Conservation (phyloP, 768 basidiomycete genomes). For the Obba rivulosa region DNA sequence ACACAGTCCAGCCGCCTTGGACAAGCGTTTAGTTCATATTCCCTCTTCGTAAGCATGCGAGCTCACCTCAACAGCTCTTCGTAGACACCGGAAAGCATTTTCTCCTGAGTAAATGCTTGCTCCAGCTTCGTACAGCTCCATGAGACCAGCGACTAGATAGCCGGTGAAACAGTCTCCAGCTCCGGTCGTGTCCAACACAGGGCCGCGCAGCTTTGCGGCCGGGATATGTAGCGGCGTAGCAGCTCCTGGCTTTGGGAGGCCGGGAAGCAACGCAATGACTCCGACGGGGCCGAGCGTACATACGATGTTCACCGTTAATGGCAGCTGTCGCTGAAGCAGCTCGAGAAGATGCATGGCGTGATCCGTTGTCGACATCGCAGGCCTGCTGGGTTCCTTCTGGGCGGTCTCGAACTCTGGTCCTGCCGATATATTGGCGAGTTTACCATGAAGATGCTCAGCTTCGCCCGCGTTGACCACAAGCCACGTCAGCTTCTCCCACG, state of each 20-base stretch:
- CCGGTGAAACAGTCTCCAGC: constrained; percentile 65
- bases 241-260: constrained; percentile 14
- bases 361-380: constrained; percentile 4
- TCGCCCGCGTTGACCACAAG: constrained; percentile 53
- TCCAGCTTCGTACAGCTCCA: constrained; percentile 26
- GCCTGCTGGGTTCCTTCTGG: neutral
- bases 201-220: constrained; percentile 38
- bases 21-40: neutral
- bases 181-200: constrained; percentile 48
- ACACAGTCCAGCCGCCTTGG: constrained; percentile 56
- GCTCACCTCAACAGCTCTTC: constrained; percentile 38
- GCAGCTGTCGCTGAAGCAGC: constrained; percentile 14
- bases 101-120: constrained; percentile 17
- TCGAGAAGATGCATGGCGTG: constrained; percentile 16
- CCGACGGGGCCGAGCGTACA: constrained; percentile 54
- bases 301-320: constrained; percentile 39
- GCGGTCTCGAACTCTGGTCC: neutral
- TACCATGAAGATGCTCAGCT: constrained; percentile 22
- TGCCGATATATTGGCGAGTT: neutral
- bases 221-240: constrained; percentile 30
- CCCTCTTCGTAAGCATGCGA: neutral
- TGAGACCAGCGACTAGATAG: constrained; percentile 51
- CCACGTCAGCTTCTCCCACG: constrained; percentile 50
- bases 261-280: constrained; percentile 38
- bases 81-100: constrained; percentile 27